Evolutionary conservation across 805 yeast species (phyloP).

Genomic region (Lachancea cidri): DNA sequence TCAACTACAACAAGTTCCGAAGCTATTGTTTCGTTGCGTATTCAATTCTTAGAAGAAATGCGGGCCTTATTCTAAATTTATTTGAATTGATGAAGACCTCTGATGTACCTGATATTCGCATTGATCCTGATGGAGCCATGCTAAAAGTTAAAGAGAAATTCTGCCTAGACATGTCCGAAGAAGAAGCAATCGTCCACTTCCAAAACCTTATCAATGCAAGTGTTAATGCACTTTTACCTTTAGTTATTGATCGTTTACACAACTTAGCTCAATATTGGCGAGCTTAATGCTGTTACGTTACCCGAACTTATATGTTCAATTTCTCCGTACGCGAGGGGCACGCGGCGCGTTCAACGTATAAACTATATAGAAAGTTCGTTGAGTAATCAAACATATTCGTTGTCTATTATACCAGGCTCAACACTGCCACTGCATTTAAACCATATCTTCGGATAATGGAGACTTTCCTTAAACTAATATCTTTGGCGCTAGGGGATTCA

Average conservation of each 20-base stretch:
- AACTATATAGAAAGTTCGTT: too few relatives aligned
- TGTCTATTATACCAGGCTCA: too few relatives aligned
- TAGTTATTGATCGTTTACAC: slow-evolving; percentile 91
- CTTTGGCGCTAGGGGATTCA: not conserved
- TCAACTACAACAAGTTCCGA: slow-evolving; percentile 79
- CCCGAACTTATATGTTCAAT: not conserved
- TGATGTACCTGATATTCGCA: slow-evolving; percentile 80
- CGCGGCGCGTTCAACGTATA: not conserved
- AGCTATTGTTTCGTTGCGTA: slow-evolving; percentile 94
- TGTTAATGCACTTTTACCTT: slow-evolving; percentile 89
- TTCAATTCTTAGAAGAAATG: slow-evolving; percentile 81
- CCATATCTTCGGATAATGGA: too few relatives aligned
- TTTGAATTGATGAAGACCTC: slow-evolving; percentile 94
- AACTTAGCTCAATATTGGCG: slow-evolving; percentile 98
- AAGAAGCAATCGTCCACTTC: slow-evolving; percentile 92
- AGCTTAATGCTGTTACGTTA: slow-evolving; percentile 40
- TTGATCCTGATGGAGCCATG: slow-evolving; percentile 82
- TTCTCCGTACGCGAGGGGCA: not conserved
- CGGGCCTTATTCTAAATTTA: slow-evolving; percentile 82
- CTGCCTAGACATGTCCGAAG: slow-evolving; percentile 89
- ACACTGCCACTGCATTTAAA: too few relatives aligned
- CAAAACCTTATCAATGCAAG: slow-evolving; percentile 91
- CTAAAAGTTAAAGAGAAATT: slow-evolving; percentile 92
- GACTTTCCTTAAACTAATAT: too few relatives aligned
- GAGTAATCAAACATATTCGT: too few relatives aligned